These are phyloP conservation scores for Barnettozyma hawaiiensis DNA, from an alignment of 1,139 yeast species.

Conservation along the genomic window DNA sequence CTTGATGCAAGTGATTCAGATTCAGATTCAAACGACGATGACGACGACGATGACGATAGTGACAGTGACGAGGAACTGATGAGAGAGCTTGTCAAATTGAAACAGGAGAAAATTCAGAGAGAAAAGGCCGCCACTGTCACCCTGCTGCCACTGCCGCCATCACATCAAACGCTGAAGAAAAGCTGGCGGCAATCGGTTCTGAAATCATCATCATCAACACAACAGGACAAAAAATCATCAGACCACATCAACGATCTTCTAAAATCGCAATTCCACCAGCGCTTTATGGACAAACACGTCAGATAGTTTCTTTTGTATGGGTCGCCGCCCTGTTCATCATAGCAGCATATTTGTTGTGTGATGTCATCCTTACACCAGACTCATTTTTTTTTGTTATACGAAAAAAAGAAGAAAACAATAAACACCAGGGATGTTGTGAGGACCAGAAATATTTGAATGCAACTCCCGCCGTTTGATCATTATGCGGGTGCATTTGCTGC, in stretches of 20 bases:
- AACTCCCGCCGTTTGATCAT: neutral
- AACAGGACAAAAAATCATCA: constrained; percentile 22
- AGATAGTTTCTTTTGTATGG: no score
- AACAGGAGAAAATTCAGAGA: constrained; percentile 37
- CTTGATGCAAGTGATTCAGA: constrained; percentile 19
- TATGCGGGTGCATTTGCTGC: constrained; percentile 9
- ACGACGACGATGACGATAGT: constrained; percentile 19
- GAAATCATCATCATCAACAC: constrained; percentile 32
- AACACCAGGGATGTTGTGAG: neutral
- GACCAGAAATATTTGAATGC: neutral
- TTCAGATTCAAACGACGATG: constrained; percentile 13
- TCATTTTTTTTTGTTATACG: no score
- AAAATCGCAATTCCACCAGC: constrained; percentile 63
- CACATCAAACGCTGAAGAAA: constrained; percentile 31
- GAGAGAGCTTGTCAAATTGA: constrained; percentile 50
- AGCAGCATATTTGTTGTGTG: neutral
- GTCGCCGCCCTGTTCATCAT: neutral
- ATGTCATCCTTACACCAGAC: neutral
- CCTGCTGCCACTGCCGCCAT: no score
- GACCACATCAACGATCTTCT: constrained; percentile 62
- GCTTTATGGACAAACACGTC: constrained; percentile 63
- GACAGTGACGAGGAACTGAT: constrained; percentile 32
- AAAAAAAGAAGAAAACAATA: no score
- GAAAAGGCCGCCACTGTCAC: constrained; percentile 15
- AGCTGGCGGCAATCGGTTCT: constrained; percentile 50